A percentile compares a stretch with the other conserved stretches of the same genome.
phyloP scores from a whole-genome alignment of 768 basidiomycete genomes.

The Tylopilus sp. region DNA sequence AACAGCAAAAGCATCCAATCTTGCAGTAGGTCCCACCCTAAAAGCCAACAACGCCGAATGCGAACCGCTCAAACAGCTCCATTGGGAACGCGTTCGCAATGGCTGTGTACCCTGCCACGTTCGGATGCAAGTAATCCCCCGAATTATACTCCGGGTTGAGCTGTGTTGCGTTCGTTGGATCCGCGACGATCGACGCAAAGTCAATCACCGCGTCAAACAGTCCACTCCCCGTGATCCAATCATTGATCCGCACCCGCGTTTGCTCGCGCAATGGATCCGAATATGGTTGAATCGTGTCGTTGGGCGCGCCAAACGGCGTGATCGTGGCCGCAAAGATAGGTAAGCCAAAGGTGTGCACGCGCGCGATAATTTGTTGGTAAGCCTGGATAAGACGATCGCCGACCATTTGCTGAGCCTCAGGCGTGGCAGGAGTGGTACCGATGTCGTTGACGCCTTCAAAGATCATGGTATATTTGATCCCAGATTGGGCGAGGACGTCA shows the following conservation, averaged over 20 bases:
- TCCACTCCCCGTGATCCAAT: not conserved
- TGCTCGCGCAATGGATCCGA: not conserved
- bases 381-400: not conserved
- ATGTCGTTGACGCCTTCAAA: conserved; percentile 13
- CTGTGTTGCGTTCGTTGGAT: conserved; percentile 3
- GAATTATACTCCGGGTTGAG: not conserved
- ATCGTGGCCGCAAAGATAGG: conserved; percentile 7
- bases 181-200: conserved; percentile 8
- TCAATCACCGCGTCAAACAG: conserved; percentile 4
- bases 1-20: no score
- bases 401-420: no score
- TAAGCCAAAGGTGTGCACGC: not conserved
- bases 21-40: no score
- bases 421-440: not conserved
- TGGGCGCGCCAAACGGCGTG: not conserved
- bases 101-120: conserved; percentile 1
- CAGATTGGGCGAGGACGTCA: conserved; percentile 1
- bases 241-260: conserved; percentile 1
- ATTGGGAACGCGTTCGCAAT: conserved; percentile 1
- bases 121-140: not conserved
- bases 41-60: not conserved
- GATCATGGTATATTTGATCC: conserved; percentile 6
- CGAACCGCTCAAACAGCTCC: not conserved
- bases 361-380: not conserved
- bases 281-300: not conserved